Base-by-base conservation (phyloP, 2,329 filamentous ascomycete genomes). In the Ploettnerulaceae sp. region DNA sequence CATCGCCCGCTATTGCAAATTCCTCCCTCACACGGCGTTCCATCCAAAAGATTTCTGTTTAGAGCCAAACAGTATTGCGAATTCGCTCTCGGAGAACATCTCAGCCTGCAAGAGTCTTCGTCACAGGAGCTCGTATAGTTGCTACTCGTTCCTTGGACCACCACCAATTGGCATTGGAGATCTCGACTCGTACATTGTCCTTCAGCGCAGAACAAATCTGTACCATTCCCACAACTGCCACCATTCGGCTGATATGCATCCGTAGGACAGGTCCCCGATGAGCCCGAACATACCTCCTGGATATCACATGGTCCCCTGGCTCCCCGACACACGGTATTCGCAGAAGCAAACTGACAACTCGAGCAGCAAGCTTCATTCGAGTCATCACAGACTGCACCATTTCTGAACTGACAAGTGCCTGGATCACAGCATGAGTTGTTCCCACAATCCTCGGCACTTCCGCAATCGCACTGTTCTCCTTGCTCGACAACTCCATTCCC, bases 401-500 rank as follows among this genome's bases (percentile, higher is more conserved):
- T 64, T 45, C 75, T 83, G 71, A 93, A 95, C 59, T 81, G 86
- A 78, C 91, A 97, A 0, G 90, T 96, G 6, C 67, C 75, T 1
- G 88, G 69, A 57, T 97, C 75, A 68, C 91, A 97, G 73, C 91
- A 97, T 9, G 65, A 61, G 68, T 96, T 91, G 60, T 74, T 67
- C 15, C 73, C 78, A 63, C 90, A 96, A 32, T 77, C 78, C 7
- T 71, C 66, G 9, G 71, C 69, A 44, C 89, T 89, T 50, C 91
- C 91, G 59, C 91, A 96, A 66, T 97, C 91, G 66, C 91, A 97
- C 42, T 97, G 84, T 67, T 97, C 91, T 54, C 87, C 90, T 11
- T 76, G 72, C 67, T 96, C 91, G 41, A 97, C 91, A 53, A 97
- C 95, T 45, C 91, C 91, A 66, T 97, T 97, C 51, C 91, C 91